Evolutionary conservation across 2,329 filamentous ascomycete genomes (phyloP).

Genomic region (Aaosphaeria arxii): DNA sequence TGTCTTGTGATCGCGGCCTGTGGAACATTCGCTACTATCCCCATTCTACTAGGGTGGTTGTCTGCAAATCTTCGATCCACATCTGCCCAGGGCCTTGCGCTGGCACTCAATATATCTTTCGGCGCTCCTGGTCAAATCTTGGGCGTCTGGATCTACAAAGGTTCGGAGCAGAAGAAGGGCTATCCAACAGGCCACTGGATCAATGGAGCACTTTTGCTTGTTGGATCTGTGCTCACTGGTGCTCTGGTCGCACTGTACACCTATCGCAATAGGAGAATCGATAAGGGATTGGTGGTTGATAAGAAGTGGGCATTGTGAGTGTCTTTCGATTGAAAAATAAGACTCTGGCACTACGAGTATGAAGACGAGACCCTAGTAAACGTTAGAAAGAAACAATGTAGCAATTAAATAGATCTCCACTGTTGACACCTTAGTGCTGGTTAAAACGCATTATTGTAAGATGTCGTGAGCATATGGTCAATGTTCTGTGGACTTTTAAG

Average conservation of each 20-base stretch:
- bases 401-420: too few species aligned
- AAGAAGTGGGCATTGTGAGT: not conserved
- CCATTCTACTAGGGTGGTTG: slow-evolving; percentile 68
- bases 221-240: not conserved
- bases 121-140: slow-evolving; percentile 69
- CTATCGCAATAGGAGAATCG: not conserved
- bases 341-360: too few species aligned
- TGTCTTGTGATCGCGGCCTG: slow-evolving; percentile 66
- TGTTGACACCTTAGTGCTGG: too few species aligned
- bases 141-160: slow-evolving; percentile 72
- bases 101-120: slow-evolving; percentile 67
- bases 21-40: slow-evolving; percentile 67
- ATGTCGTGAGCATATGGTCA: too few species aligned
- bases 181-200: slow-evolving; percentile 68
- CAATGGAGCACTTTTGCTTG: not conserved
- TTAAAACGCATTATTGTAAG: too few species aligned
- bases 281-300: not conserved
- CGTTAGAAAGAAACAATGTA: too few species aligned
- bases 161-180: slow-evolving; percentile 56
- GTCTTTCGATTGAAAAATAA: not conserved
- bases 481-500: too few species aligned
- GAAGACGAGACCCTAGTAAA: too few species aligned
- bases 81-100: slow-evolving; percentile 63
- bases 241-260: not conserved
- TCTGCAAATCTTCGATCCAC: slow-evolving; percentile 66